Evolutionary conservation across 495 filamentous ascomycete species (phyloP).

Genomic region (Rusavskia elegans): DNA sequence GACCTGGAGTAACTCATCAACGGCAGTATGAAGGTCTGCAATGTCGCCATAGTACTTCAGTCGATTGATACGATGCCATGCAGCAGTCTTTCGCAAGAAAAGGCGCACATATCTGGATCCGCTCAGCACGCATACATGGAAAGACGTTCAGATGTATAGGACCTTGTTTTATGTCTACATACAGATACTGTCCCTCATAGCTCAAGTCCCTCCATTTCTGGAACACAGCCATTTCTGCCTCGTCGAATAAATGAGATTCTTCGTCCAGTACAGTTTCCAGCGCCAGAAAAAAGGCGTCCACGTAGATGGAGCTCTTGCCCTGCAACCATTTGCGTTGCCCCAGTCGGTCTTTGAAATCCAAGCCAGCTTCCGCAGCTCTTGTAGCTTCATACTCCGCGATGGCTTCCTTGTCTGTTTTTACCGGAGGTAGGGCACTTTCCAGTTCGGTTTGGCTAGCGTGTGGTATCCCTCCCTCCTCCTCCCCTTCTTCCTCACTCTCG

Average conservation of each 20-base stretch:
- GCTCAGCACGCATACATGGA: neutral
- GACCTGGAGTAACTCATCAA: conserved; percentile 34
- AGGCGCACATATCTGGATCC: conserved; percentile 64
- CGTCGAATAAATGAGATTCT: conserved; percentile 75
- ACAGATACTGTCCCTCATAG: conserved; percentile 90
- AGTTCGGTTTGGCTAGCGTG: conserved; percentile 44
- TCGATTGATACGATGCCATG: conserved; percentile 74
- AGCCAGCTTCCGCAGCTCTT: conserved; percentile 23
- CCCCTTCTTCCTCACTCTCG: conserved; percentile 22
- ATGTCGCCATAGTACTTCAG: conserved; percentile 75
- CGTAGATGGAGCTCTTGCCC: conserved; percentile 77
- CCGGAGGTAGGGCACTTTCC: conserved; percentile 55
- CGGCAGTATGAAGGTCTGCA: conserved; percentile 48
- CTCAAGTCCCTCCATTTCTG: conserved; percentile 51
- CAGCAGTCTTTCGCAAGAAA: conserved; percentile 86
- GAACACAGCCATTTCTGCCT: conserved; percentile 66
- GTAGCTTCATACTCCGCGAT: conserved; percentile 68
- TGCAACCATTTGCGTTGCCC: conserved; percentile 40
- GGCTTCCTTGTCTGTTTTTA: conserved; percentile 51
- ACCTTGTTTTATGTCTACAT: conserved; percentile 18
- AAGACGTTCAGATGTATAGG: neutral
- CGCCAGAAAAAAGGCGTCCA: conserved; percentile 92
- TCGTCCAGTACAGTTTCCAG: conserved; percentile 82
- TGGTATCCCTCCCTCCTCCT: conserved; percentile 16
- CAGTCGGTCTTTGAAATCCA: conserved; percentile 30